Conservation (phyloP, 192 early-diverging fungal species). For the Coemansia javaensis region DNA sequence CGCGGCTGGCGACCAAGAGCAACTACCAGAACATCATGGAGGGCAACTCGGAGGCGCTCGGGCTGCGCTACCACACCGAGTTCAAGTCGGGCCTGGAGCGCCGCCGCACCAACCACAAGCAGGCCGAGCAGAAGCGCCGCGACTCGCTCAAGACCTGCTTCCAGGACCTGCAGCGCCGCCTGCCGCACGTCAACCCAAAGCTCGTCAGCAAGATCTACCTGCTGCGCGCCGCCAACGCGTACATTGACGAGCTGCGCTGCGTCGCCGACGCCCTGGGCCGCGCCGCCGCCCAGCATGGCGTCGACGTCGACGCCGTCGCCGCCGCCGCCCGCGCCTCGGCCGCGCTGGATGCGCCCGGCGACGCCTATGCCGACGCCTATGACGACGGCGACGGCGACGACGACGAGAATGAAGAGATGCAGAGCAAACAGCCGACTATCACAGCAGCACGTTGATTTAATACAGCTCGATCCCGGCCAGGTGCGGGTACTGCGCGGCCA, state of each 20-base stretch:
- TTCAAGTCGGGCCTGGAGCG: conserved; percentile 74
- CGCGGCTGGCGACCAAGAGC: conserved; percentile 57
- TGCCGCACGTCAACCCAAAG: conserved; percentile 75
- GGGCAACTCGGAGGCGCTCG: conserved; percentile 78
- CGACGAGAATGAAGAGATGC: too few species aligned
- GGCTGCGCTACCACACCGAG: conserved; percentile 69
- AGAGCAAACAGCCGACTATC: too few species aligned
- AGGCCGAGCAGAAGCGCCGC: conserved; percentile 92
- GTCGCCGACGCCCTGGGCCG: too few species aligned
- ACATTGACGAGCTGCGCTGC: conserved; percentile 56
- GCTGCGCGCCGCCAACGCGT: conserved; percentile 62
- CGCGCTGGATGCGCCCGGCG: too few species aligned
- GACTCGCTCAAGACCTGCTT: conserved; percentile 91
- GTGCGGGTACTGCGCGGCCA: too few species aligned
- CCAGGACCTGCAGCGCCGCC: conserved; percentile 63
- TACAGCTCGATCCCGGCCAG: neutral
- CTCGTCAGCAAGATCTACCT: conserved; percentile 83
- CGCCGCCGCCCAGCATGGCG: too few species aligned
- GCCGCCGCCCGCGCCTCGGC: too few species aligned
- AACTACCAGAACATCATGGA: conserved; percentile 88
- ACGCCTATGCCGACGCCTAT: too few species aligned
- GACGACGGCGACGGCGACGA: too few species aligned
- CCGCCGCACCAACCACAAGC: conserved; percentile 86
- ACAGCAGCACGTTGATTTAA: too few species aligned
- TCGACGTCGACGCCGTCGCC: too few species aligned